Conservation (phyloP, 371 early-diverging fungal species). For the Mucor irregularis region DNA sequence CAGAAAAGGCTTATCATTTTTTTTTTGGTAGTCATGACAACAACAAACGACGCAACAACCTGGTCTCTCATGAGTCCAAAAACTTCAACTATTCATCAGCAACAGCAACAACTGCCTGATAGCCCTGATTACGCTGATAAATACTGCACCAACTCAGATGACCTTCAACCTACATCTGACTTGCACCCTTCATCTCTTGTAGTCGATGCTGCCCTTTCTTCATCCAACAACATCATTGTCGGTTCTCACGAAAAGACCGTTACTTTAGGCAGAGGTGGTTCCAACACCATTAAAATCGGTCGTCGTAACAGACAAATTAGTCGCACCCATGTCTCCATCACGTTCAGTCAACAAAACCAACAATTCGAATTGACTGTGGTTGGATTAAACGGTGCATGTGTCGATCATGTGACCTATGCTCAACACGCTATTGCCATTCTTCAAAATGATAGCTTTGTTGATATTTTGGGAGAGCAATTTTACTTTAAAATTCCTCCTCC, state of each 20-base stretch:
- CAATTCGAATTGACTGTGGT: slow-evolving; percentile 53
- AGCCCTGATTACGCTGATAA: slow-evolving; percentile 9
- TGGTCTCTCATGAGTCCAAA: too few relatives aligned
- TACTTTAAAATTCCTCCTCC: slow-evolving; percentile 25
- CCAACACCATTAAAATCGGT: slow-evolving; percentile 58
- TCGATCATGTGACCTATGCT: slow-evolving; percentile 35
- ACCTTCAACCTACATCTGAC: slow-evolving; percentile 32
- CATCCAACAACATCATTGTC: slow-evolving; percentile 18
- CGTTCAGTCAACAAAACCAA: slow-evolving; percentile 29
- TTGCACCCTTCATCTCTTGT: slow-evolving; percentile 10
- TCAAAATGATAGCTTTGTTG: slow-evolving; percentile 34
- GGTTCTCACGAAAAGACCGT: slow-evolving; percentile 48
- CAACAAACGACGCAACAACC: too few relatives aligned
- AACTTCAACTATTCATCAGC: too few relatives aligned
- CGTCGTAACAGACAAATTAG: slow-evolving; percentile 61
- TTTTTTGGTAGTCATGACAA: too few relatives aligned
- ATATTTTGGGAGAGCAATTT: slow-evolving; percentile 41
- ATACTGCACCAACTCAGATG: slow-evolving; percentile 35
- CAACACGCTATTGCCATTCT: slow-evolving; percentile 36
- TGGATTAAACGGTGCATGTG: slow-evolving; percentile 55
- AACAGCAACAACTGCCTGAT: too few relatives aligned
- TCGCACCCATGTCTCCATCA: slow-evolving; percentile 57
- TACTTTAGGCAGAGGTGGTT: slow-evolving; percentile 58
- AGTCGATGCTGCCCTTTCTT: slow-evolving; percentile 1
- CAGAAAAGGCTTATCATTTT: too few relatives aligned